Base-by-base conservation (phyloP, 495 filamentous ascomycete species). In the Xylaria curta region DNA sequence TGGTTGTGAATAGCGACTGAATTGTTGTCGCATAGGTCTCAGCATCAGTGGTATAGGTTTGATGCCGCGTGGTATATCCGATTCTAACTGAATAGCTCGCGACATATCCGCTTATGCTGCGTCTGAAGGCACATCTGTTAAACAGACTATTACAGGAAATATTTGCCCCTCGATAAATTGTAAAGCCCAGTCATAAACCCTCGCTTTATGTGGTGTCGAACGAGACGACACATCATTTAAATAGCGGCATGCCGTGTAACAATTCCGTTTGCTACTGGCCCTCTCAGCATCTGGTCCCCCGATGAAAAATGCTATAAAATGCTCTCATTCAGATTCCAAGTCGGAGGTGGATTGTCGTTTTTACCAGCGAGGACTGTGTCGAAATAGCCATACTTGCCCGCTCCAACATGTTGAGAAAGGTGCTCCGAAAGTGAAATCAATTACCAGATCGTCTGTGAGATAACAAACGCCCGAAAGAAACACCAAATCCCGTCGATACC, bases 1-100 rank as follows among this genome's bases (percentile, higher is more conserved):
- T 49, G 2, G 68, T 53, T 2, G 72, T 69, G n/a, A 83, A 75
- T 24, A 78, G 72, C 15, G 76, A 76, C 54, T 76, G 73, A 38
- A 81, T 72, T 1, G 17, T 4, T 5, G 64, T 33, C 21, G 67
- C 62, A 15, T 69, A 76, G 0, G 40, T 51, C 1, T 74, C 78
- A 1, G 53, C 17, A 26, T 80, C 69, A 13, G 33, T 33, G 4
- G 6, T 9, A 42, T 78, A 81, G 38, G 63, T 76, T 74, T 66
- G n/a, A 74, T 70, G 24, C 24, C 13, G 1, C 26, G 28, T 8
- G 69, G 73, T 21, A 28, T 53, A 28, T 74, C 46, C 0, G 1
- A 13, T 53, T 62, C 26, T 17, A n/a, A 13, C 12, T 19, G 28
- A 17, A 81, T 78, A 31, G 74, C 66, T 17, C 56, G 13, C 1